These are phyloP conservation scores for Fomitopsis schrenkii DNA, from an alignment of 1,284 basidiomycete genomes.

Conservation along the genomic window DNA sequence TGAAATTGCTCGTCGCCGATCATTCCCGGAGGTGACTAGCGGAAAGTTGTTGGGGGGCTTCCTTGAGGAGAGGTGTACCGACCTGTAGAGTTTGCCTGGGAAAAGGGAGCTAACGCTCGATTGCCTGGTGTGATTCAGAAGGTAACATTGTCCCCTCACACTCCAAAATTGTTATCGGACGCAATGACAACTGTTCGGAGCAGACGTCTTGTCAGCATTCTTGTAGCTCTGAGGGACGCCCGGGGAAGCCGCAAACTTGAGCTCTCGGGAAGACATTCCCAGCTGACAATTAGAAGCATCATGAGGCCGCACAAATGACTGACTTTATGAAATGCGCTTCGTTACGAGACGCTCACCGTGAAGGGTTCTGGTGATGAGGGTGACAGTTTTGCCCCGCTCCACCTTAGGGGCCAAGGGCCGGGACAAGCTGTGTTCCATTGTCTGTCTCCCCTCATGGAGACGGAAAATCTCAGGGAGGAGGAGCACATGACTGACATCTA, in stretches of 20 bases:
- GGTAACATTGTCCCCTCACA: background rate
- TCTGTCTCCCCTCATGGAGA: background rate
- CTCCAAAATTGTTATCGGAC: background rate
- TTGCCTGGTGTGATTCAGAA: background rate
- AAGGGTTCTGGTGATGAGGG: background rate
- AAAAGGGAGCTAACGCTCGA: background rate
- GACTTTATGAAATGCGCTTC: background rate
- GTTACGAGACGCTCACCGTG: background rate
- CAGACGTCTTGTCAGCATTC: background rate
- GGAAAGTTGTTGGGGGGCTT: background rate
- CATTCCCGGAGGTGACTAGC: background rate
- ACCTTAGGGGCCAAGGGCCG: background rate
- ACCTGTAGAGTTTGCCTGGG: background rate
- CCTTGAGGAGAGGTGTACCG: background rate
- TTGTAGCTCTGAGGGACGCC: conserved; percentile 2
- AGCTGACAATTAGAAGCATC: conserved; percentile 14
- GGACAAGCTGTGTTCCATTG: background rate
- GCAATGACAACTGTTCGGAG: background rate
- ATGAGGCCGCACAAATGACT: conserved; percentile 23
- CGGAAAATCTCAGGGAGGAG: background rate
- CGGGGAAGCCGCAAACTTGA: conserved; percentile 6
- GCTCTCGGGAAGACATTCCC: conserved; percentile 11
- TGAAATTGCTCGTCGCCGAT: background rate
- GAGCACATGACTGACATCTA: background rate
- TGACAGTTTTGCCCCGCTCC: background rate